A percentile compares a stretch with the other conserved stretches of the same genome.
Conservation (phyloP, 1,284 basidiomycete species). For the Caloboletus firmus region DNA sequence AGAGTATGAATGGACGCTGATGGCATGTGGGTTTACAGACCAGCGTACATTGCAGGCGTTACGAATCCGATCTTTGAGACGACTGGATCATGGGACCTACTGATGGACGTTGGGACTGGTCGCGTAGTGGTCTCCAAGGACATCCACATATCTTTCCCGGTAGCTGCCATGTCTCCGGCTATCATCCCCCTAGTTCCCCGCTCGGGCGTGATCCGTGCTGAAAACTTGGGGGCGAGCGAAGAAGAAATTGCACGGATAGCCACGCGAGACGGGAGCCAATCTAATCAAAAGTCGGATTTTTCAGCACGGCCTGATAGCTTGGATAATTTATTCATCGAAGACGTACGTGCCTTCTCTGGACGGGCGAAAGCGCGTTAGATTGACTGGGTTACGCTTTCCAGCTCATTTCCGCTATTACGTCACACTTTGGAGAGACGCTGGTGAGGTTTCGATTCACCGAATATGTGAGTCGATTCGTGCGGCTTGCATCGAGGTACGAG, state of each 20-base stretch:
- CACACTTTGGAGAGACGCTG: slow-evolving; percentile 76
- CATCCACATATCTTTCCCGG: slow-evolving; percentile 62
- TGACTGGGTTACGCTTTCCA: slow-evolving; percentile 28
- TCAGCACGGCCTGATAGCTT: slow-evolving; percentile 60
- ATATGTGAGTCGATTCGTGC: slow-evolving; percentile 73
- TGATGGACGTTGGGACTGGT: slow-evolving; percentile 87
- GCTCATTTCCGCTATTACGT: slow-evolving; percentile 69
- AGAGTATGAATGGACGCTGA: slow-evolving; percentile 4
- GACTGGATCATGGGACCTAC: slow-evolving; percentile 85
- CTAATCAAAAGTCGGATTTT: slow-evolving; percentile 49
- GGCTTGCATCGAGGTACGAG: slow-evolving; percentile 77
- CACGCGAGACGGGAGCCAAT: slow-evolving; percentile 37
- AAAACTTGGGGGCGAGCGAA: slow-evolving; percentile 57
- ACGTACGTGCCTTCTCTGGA: slow-evolving; percentile 58
- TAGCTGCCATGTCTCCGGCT: slow-evolving; percentile 41
- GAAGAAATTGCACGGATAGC: slow-evolving; percentile 56
- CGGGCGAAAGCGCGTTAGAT: slow-evolving; percentile 9
- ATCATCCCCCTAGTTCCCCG: slow-evolving; percentile 50
- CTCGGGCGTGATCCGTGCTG: slow-evolving; percentile 61
- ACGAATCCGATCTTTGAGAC: slow-evolving; percentile 95
- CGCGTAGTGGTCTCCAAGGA: slow-evolving; percentile 85
- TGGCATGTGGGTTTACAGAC: slow-evolving; percentile 42
- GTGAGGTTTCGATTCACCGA: slow-evolving; percentile 80
- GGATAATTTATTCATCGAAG: slow-evolving; percentile 89
- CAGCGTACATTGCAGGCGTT: slow-evolving; percentile 93